Evolutionary conservation across 2,329 filamentous ascomycete genomes (phyloP), one percentile per base, ranked within the genome.

Genomic region (Fusarium cicatricum): DNA sequence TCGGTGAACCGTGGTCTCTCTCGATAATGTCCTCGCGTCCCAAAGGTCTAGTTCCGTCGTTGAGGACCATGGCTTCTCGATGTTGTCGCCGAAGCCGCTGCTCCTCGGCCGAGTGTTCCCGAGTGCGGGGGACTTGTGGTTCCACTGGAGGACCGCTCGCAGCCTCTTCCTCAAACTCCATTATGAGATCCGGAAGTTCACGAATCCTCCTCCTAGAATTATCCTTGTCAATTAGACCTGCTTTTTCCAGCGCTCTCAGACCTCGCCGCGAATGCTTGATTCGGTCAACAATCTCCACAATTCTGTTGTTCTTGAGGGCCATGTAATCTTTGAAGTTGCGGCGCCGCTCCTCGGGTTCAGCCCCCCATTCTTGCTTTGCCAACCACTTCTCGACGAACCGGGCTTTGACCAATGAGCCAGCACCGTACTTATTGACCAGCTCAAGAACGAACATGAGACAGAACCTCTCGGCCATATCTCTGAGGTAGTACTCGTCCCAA

Each of bases 21-120:
- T 95, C 88, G 47, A 93, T 91, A 31, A 97, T 96, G 70, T 96
- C 90, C 38, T 86, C 85, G 60, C 86, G 84, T 4, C 84, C 86
- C 38, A 96, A 73, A 2, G 90, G 89, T 28, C 88, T 82, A 17
- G 85, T 91, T n/a, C 91, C 90, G 68, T 96, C 92, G 68, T 92
- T 94, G 52, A 97, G 79, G 16, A 97, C 92, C 85, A 97, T 93
- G 5, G 92, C 92, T 77, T 97, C 92, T 63, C 92, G 83, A 69
- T 94, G 84, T 43, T 91, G 83, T 62, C 92, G 83, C 55, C 92
- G 81, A 56, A 93, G 79, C 47, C 89, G 84, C 67, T 90, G 87
- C 72, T 94, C 90, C 70, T 87, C 87, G 7, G 75, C 79, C 55
- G 80, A 86, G 70, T 85, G 83, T 52, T 85, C 83, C 55, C 80